Percentiles rank a stretch among this genome's conserved stretches.
Conservation (phyloP, 2,329 filamentous ascomycete species). For the Trichoderma sp. region DNA sequence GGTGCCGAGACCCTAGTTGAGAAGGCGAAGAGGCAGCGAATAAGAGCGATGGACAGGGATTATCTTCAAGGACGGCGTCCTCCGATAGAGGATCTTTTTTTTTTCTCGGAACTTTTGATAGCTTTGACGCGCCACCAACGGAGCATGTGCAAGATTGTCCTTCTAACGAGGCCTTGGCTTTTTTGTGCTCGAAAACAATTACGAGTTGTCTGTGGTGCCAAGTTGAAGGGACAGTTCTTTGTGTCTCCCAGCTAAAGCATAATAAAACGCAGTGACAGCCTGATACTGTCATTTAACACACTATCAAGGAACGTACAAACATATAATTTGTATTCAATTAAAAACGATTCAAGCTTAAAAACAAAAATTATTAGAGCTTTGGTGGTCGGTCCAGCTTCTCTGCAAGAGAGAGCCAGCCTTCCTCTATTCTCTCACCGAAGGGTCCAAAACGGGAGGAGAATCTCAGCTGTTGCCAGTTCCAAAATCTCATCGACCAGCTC, state of each 20-base stretch:
- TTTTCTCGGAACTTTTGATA: slow-evolving; percentile 22
- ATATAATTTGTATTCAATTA: background rate
- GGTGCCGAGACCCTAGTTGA: background rate
- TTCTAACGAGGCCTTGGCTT: background rate
- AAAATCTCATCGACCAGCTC: background rate
- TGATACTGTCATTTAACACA: background rate
- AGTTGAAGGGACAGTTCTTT: background rate
- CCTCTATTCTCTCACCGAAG: slow-evolving; percentile 11
- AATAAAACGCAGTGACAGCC: background rate
- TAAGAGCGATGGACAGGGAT: slow-evolving; percentile 13
- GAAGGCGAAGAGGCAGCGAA: background rate
- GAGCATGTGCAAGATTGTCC: background rate
- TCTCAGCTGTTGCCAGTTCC: background rate
- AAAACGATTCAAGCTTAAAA: background rate
- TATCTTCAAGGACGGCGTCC: background rate
- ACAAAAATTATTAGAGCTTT: background rate
- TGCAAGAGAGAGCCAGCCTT: background rate
- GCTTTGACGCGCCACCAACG: background rate
- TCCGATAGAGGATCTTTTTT: slow-evolving; percentile 1
- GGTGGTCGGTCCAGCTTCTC: background rate
- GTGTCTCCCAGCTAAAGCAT: background rate
- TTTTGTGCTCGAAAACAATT: no score
- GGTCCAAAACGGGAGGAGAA: background rate
- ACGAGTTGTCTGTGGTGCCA: background rate
- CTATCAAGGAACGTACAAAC: no score